A percentile compares a stretch with the other conserved stretches of the same genome.
These are phyloP conservation scores for Posidonia oceanica DNA, from an alignment of 116 monocot genomes.

Conservation along the genomic window DNA sequence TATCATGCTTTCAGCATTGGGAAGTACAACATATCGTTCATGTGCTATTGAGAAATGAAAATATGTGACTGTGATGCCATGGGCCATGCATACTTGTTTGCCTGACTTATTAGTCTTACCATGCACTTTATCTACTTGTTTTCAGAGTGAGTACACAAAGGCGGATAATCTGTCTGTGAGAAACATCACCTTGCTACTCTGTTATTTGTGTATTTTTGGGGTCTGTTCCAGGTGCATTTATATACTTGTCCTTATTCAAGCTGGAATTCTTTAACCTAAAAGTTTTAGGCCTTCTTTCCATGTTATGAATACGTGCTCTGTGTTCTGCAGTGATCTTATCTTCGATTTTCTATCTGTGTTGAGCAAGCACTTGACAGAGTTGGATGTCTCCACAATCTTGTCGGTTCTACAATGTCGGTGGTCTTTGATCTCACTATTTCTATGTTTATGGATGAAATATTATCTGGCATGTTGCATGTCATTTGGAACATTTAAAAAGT, in stretches of 20 bases:
- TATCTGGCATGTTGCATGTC: background rate
- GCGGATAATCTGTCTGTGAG: constrained; percentile 72
- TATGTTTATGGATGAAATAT: background rate
- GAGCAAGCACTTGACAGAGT: constrained; percentile 79
- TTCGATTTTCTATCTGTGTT: constrained; percentile 76
- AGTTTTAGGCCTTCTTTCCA: background rate
- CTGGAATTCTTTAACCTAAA: background rate
- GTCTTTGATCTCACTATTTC: background rate
- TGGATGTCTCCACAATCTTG: constrained; percentile 74
- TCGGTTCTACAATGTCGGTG: constrained; percentile 70
- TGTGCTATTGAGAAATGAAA: background rate
- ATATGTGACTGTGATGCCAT: background rate
- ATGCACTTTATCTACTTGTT: constrained; percentile 2
- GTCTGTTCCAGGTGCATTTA: constrained; percentile 61
- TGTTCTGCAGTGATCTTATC: constrained; percentile 73
- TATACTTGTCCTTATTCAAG: background rate
- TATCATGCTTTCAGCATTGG: too few relatives aligned
- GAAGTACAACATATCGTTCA: background rate
- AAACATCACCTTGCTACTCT: constrained; percentile 71
- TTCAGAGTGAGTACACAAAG: constrained; percentile 72
- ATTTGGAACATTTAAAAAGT: too few relatives aligned
- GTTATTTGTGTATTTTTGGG: constrained; percentile 78
- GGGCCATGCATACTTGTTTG: background rate
- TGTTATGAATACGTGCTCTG: background rate
- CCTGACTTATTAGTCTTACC: background rate